phyloP scores from a whole-genome alignment of 495 filamentous ascomycete species.

The Aspergillus cavernicola region DNA sequence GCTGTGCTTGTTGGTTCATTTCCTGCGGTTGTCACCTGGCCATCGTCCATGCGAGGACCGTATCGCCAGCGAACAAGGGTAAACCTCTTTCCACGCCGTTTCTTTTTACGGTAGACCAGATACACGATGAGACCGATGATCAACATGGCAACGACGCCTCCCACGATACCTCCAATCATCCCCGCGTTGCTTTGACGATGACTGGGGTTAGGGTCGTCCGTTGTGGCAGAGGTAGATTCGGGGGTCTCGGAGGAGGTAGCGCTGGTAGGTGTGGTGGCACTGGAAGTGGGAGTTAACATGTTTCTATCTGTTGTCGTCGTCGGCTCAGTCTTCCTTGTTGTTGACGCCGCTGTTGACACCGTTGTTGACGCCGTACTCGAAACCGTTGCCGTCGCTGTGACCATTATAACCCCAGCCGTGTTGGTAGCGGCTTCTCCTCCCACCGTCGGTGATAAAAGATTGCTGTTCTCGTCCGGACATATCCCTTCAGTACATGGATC shows the following conservation, averaged over 20 bases:
- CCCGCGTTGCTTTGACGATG: constrained; percentile 6
- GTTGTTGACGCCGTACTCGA: not conserved
- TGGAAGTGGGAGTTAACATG: not conserved
- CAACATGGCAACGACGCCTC: constrained; percentile 18
- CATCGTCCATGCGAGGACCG: not conserved
- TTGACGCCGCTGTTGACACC: constrained; percentile 6
- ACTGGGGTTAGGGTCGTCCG: not conserved
- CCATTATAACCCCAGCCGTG: not conserved
- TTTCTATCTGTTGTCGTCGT: not conserved
- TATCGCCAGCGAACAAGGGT: constrained; percentile 15
- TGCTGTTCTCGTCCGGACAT: constrained; percentile 27
- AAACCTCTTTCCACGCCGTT: constrained; percentile 14
- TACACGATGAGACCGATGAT: constrained; percentile 21
- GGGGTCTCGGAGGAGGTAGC: not conserved
- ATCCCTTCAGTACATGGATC: constrained; percentile 33
- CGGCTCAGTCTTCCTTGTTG: not conserved
- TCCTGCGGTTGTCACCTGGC: not conserved
- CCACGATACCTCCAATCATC: constrained; percentile 31
- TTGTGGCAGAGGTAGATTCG: constrained; percentile 1
- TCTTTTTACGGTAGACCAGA: constrained; percentile 22
- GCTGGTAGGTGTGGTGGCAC: not conserved
- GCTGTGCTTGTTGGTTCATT: not conserved
- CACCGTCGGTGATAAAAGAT: not conserved
- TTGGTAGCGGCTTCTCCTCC: not conserved
- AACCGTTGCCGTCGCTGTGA: not conserved